phyloP scores from a whole-genome alignment of 2,329 filamentous ascomycete genomes.

The Torrubiellomyces zombiae region DNA sequence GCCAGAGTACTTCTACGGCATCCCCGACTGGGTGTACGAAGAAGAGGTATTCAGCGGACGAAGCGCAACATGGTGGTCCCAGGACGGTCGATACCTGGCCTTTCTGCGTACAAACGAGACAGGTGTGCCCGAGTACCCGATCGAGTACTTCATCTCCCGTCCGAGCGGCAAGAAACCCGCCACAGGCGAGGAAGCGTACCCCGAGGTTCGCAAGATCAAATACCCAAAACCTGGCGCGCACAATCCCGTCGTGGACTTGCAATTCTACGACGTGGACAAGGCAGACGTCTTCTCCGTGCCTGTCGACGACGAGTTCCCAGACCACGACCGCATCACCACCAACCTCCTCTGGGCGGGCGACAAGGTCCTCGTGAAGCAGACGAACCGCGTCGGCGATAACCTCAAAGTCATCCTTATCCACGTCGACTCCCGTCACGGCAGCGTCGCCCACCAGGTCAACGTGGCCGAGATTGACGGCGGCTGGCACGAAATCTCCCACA shows the following conservation, averaged over 20 bases:
- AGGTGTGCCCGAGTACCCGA: conserved; percentile 73
- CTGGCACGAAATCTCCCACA: conserved; percentile 89
- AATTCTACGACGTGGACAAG: conserved; percentile 73
- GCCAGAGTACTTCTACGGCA: conserved; percentile 78
- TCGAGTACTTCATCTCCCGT: conserved; percentile 82
- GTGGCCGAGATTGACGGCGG: conserved; percentile 78
- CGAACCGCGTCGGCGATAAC: conserved; percentile 86
- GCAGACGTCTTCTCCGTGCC: conserved; percentile 66
- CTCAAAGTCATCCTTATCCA: conserved; percentile 79
- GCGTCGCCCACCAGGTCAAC: conserved; percentile 63
- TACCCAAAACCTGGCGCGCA: conserved; percentile 92
- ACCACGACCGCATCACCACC: conserved; percentile 77
- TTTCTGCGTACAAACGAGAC: conserved; percentile 93
- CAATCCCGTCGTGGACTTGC: conserved; percentile 75
- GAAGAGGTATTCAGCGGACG: conserved; percentile 49
- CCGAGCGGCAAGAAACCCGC: conserved; percentile 57
- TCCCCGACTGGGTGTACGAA: conserved; percentile 96
- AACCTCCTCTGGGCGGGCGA: conserved; percentile 82
- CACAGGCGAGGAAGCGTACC: conserved; percentile 67
- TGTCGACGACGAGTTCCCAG: conserved; percentile 59
- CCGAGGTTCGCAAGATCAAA: conserved; percentile 82
- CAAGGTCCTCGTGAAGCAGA: conserved; percentile 76
- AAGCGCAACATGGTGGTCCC: conserved; percentile 88
- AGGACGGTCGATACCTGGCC: conserved; percentile 74
- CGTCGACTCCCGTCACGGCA: conserved; percentile 53